Evolutionary conservation across 78 protist genomes (phyloP).

Genomic region (Anaeramoeba flamelloides): DNA sequence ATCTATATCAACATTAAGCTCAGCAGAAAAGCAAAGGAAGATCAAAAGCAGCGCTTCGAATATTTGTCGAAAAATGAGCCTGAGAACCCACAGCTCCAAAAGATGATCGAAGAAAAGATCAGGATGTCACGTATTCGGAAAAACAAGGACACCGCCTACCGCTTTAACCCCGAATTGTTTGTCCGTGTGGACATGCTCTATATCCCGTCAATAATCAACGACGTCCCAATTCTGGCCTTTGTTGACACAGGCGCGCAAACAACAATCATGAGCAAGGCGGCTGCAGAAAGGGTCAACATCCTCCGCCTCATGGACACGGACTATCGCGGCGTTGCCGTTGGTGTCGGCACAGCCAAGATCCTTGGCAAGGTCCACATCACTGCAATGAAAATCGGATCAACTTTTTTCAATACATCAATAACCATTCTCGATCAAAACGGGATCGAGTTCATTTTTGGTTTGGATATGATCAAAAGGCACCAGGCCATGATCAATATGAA

Average conservation of each 20-base stretch:
- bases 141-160: too few species aligned
- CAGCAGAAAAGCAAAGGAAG: too few species aligned
- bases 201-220: neutral
- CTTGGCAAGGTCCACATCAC: constrained; percentile 53
- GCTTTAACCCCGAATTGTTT: constrained; percentile 2
- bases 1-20: too few species aligned
- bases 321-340: neutral
- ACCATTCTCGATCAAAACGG: constrained; percentile 43
- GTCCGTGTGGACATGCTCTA: constrained; percentile 2
- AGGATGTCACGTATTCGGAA: too few species aligned
- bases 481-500: constrained; percentile 27
- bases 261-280: neutral
- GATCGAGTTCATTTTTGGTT: constrained; percentile 52
- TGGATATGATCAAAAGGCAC: constrained; percentile 51
- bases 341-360: constrained; percentile 45
- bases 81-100: too few species aligned
- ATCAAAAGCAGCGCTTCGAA: too few species aligned
- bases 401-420: constrained; percentile 30
- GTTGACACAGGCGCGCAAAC: constrained; percentile 12
- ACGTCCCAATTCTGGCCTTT: neutral
- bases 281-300: neutral
- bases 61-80: too few species aligned
- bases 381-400: constrained; percentile 30
- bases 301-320: neutral
- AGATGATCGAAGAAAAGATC: too few species aligned